Conservation (phyloP, 805 yeast species). For the Monosporozyma aerobia region DNA sequence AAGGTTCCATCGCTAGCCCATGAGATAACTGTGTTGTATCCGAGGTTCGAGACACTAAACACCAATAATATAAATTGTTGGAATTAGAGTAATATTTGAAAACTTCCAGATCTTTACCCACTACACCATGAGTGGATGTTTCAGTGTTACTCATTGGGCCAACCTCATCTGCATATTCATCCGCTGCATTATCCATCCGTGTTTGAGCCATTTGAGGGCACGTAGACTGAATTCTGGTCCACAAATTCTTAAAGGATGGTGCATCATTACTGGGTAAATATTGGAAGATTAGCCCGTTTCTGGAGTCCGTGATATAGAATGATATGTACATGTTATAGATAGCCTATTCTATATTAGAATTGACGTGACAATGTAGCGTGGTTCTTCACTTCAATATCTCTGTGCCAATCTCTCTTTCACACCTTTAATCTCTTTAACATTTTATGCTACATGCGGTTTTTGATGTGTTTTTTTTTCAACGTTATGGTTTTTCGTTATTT, state of each 20-base stretch:
- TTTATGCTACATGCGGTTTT: not conserved
- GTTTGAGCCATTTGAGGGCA: conserved; percentile 11
- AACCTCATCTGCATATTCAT: not conserved
- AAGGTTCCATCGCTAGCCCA: not conserved
- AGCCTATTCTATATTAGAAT: not conserved
- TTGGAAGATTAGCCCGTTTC: conserved; percentile 20
- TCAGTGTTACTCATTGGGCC: not conserved
- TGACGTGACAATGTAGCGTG: not conserved
- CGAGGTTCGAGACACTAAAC: conserved; percentile 7
- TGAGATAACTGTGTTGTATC: not conserved
- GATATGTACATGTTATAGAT: conserved; percentile 18
- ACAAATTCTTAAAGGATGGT: conserved; percentile 21
- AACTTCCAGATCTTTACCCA: conserved; percentile 17
- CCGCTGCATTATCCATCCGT: not conserved
- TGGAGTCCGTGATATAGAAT: conserved; percentile 23
- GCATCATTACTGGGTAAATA: conserved; percentile 21
- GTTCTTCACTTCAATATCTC: not conserved
- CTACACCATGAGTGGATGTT: conserved; percentile 5
- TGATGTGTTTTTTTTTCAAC: not conserved
- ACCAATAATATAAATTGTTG: conserved; percentile 21
- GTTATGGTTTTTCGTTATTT: not conserved
- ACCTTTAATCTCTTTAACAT: not conserved
- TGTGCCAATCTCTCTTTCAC: not conserved
- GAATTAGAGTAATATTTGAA: conserved; percentile 16
- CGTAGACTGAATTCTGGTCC: conserved; percentile 17